Evolutionary conservation across 352 stramenopile species (phyloP), one percentile per base, ranked within the genome.

Genomic region (Saprolegnia diclina): DNA sequence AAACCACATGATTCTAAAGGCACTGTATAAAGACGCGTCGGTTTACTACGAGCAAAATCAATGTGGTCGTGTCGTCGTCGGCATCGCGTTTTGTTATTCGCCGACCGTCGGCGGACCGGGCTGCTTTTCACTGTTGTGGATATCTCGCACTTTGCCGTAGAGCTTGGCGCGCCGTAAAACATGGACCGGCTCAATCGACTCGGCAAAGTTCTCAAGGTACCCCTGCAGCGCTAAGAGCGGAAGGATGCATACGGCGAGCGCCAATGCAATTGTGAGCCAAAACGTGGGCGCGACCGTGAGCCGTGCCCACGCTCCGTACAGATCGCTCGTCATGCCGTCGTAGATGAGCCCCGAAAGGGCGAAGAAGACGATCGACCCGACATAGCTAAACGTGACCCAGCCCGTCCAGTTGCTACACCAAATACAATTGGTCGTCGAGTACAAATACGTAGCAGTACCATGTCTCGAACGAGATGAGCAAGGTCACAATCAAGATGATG

Each of bases 401-500:
- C 55, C 71, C 21, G 84, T 87, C 85, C 85, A 93, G 69, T 90
- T 87, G 38, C 63, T 69, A 69, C 37, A 57, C 3, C 7, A 50
- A 18, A 29, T 19, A 40, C 26, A n/a, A 11, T 61, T 5, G 5
- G 0, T 29, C 24, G 53, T 29, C 14, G 21, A 61, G 11, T 24
- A 14, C 32, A 13, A 26, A 21, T 11, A 21, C 5, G 4, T 4
- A 5, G 6, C 1, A 21, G 45, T 45, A 69, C 85, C 81, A 90
- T 44, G 83, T 93, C 70, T 93, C 81, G 37, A 79, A 76, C 57
- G 77, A 90, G 22, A 93, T 88, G 74, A 92, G 82, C 68, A 96
- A 80, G 59, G 97, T 96, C 24, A 98, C 86, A n/a, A 97, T 78
- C 0, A 94, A 83, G 14, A 99, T 83, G 32, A 98, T 86, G 71